These are phyloP conservation scores for Zymoseptoria ardabiliae DNA, from an alignment of 2,329 filamentous ascomycete genomes.

Conservation along the genomic window DNA sequence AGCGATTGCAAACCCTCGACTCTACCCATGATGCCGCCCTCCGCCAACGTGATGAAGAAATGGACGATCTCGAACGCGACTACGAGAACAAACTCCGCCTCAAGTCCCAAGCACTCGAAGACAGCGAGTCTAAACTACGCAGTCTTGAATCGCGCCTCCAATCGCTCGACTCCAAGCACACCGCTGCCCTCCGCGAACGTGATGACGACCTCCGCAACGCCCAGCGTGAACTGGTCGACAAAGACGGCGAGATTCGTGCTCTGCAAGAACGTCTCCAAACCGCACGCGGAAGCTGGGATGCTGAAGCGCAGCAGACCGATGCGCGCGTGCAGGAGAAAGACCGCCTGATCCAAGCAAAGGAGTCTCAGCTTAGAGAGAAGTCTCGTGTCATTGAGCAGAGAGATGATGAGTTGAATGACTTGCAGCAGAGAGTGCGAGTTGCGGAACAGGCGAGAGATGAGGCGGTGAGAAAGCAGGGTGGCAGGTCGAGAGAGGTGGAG, in stretches of 20 bases:
- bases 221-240: constrained; percentile 30
- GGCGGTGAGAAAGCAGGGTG: constrained; percentile 39
- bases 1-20: constrained; percentile 15
- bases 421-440: constrained; percentile 26
- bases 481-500: constrained; percentile 46
- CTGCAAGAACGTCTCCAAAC: constrained; percentile 31
- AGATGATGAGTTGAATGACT: constrained; percentile 57
- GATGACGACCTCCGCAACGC: constrained; percentile 57
- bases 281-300: constrained; percentile 33
- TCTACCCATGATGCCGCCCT: constrained; percentile 10
- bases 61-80: constrained; percentile 8
- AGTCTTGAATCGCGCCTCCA: constrained; percentile 20
- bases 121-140: constrained; percentile 24
- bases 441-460: constrained; percentile 24
- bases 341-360: constrained; percentile 58
- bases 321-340: constrained; percentile 32
- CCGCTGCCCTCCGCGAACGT: constrained; percentile 23
- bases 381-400: constrained; percentile 64
- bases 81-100: constrained; percentile 26
- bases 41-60: constrained; percentile 20
- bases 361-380: constrained; percentile 68
- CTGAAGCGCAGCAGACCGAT: constrained; percentile 32
- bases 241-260: constrained; percentile 31
- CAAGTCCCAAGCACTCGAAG: constrained; percentile 27
- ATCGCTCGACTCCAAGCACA: constrained; percentile 12